Conservation (phyloP, 345 rosid species). For the Carallia brachiata region DNA sequence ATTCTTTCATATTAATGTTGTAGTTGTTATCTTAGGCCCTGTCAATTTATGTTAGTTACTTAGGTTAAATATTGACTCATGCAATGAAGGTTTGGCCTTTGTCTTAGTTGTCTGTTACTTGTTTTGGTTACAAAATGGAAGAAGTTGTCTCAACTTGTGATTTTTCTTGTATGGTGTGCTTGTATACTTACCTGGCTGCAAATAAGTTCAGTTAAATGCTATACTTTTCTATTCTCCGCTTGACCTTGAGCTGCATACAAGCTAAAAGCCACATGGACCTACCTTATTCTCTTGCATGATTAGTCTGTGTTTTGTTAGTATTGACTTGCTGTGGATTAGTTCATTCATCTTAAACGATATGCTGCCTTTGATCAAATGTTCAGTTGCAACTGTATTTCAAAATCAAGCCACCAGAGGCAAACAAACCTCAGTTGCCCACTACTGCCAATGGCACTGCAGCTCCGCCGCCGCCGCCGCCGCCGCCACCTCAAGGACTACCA, state of each 20-base stretch:
- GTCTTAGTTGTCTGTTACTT: too few species aligned
- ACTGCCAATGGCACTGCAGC: constrained; percentile 58
- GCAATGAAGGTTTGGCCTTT: too few species aligned
- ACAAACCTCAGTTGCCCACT: constrained; percentile 62
- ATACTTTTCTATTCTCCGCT: not conserved
- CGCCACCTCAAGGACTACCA: constrained; percentile 50
- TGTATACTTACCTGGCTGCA: too few species aligned
- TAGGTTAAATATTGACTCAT: too few species aligned
- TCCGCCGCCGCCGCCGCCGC: constrained; percentile 60
- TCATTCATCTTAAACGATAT: too few species aligned
- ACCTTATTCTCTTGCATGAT: not conserved
- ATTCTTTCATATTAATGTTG: not conserved
- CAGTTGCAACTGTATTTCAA: constrained; percentile 96
- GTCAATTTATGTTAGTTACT: not conserved
- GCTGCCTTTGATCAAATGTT: constrained; percentile 2
- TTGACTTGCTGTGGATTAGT: not conserved
- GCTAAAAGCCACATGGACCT: not conserved
- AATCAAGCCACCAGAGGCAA: constrained; percentile 69
- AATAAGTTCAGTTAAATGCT: not conserved
- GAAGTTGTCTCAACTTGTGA: not conserved
- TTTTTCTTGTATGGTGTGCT: not conserved
- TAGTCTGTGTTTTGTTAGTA: not conserved
- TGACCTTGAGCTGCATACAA: not conserved
- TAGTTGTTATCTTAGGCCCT: not conserved
- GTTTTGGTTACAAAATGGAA: too few species aligned